Conservation (phyloP, 768 basidiomycete species). For the Pulveroboletus ravenelii region DNA sequence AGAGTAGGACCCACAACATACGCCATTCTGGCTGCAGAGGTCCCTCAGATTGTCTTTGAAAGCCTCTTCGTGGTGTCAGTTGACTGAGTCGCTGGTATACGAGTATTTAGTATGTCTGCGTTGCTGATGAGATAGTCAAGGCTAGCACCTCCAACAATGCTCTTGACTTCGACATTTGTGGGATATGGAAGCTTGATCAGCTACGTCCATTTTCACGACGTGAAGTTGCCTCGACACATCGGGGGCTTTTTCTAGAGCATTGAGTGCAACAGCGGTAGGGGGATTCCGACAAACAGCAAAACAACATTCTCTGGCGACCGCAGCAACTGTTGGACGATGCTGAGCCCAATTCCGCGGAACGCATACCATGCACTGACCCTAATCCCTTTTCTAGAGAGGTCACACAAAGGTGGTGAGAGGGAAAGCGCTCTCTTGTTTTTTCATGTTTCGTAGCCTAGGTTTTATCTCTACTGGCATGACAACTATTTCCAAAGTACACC, state of each 20-base stretch:
- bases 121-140: conserved; percentile 5
- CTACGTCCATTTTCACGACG: conserved; percentile 32
- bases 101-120: too few species aligned
- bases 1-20: too few species aligned
- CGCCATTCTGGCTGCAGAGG: too few species aligned
- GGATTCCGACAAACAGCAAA: conserved; percentile 5
- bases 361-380: neutral
- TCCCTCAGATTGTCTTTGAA: too few species aligned
- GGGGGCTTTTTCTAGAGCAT: neutral
- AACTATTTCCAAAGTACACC: too few species aligned
- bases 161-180: conserved; percentile 15
- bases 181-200: conserved; percentile 26
- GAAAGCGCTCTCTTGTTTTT: too few species aligned
- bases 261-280: neutral
- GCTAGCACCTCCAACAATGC: conserved; percentile 15
- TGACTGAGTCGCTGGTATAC: too few species aligned
- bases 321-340: conserved; percentile 2
- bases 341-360: conserved; percentile 9
- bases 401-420: too few species aligned
- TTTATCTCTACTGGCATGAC: too few species aligned
- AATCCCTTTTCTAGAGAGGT: too few species aligned
- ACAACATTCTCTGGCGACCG: conserved; percentile 2
- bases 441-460: too few species aligned
- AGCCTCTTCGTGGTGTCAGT: too few species aligned
- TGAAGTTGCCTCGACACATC: conserved; percentile 18